Base-by-base conservation (phyloP, 164 flowering plant species). In the Umbellularia californica region DNA sequence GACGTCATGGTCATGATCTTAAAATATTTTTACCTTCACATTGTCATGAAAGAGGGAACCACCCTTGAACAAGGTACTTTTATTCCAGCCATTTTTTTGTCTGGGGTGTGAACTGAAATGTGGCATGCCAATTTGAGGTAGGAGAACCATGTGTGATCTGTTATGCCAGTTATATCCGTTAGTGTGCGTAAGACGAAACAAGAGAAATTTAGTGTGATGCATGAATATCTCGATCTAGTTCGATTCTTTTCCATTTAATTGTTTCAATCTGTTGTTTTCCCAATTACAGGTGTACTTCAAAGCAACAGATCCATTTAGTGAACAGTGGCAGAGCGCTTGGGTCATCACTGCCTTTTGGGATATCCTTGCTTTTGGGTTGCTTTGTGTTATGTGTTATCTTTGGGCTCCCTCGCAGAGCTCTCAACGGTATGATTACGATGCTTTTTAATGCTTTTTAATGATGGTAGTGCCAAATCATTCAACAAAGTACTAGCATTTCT, bases 321-420 rank as follows among this genome's bases (percentile, higher is more conserved):
- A 96, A 84, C 84, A 81, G 50, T 96, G 99, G 99, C 95, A 89
- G 80, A 90, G 80, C 74, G 99, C 99, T 20, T 96, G 99, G 99
- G 83, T 90, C 81, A 90, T 96, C 79, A 92, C 98, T 24, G 99
- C 97, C 76, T 92, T 96, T 82, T 96, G 98, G 98, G 96, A 96
- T 73, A 87, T 94, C 35, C 76, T 96, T 19, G 91, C 99, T 2
- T 91, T 91, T 80, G 89, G 93, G 70, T 86, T 96, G 50, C 85
- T 96, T n/a, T 90, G 91, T 70, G 86, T 96, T 83, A 92, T 96
- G 71, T 94, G 97, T 67, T 84, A 86, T 69, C 97, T 96, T 64
- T 96, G 99, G 99, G 97, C 97, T 14, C 99, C 98, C 14, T 96
- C 98, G 41, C 94, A 93, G 75, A 92, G 80, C 78, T 91, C 99